A percentile compares a stretch with the other conserved stretches of the same genome.
Conservation (phyloP, 2,329 filamentous ascomycete species). For the Chaetothyriales sp. region DNA sequence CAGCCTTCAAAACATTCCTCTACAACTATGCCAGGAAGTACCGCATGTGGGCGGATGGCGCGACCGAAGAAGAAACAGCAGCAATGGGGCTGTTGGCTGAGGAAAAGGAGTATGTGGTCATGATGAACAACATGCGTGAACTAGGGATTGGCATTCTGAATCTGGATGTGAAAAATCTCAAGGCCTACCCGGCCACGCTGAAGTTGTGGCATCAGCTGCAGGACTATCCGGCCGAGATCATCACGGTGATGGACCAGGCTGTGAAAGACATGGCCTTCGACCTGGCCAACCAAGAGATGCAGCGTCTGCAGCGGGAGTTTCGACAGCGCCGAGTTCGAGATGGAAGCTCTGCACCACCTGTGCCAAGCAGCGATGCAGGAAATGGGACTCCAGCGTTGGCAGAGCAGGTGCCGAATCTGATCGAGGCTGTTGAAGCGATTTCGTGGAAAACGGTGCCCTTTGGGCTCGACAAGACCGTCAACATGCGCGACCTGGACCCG, state of each 20-base stretch:
- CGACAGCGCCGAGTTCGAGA: slow-evolving; percentile 35
- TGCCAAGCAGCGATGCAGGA: slow-evolving; percentile 70
- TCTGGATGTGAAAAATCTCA: slow-evolving; percentile 74
- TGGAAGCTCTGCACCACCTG: slow-evolving; percentile 57
- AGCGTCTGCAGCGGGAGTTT: slow-evolving; percentile 45
- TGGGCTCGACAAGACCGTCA: slow-evolving; percentile 71
- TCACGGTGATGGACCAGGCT: slow-evolving; percentile 88
- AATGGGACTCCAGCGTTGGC: slow-evolving; percentile 36
- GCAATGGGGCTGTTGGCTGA: slow-evolving; percentile 53
- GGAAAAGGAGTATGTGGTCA: slow-evolving; percentile 67
- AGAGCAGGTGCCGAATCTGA: slow-evolving; percentile 47
- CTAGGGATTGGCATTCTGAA: slow-evolving; percentile 74
- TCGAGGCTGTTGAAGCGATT: slow-evolving; percentile 61
- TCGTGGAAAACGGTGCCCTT: slow-evolving; percentile 80
- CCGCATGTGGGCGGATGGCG: slow-evolving; percentile 78
- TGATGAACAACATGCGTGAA: slow-evolving; percentile 79
- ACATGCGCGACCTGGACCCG: slow-evolving; percentile 86
- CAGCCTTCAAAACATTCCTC: slow-evolving; percentile 79
- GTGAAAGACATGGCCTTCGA: slow-evolving; percentile 90
- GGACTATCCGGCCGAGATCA: slow-evolving; percentile 87
- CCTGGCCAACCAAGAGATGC: slow-evolving; percentile 65
- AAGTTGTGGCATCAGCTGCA: slow-evolving; percentile 95
- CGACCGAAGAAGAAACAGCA: slow-evolving; percentile 58
- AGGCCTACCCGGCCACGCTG: slow-evolving; percentile 76
- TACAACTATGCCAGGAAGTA: slow-evolving; percentile 88